phyloP scores from a whole-genome alignment of 2,329 filamentous ascomycete species.

The Fusarium multiceps region DNA sequence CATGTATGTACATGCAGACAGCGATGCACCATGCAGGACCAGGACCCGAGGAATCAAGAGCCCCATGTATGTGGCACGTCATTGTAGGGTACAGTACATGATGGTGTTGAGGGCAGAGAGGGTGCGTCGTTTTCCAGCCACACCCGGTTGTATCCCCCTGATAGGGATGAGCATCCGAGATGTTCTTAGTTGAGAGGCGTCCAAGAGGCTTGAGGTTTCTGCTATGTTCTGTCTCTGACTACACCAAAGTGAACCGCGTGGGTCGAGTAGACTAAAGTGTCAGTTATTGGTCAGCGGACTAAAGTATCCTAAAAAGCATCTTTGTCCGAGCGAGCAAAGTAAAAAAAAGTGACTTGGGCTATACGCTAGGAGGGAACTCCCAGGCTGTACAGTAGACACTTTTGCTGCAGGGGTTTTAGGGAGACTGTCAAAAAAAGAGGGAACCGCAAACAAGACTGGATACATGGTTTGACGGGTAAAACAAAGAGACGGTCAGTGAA shows the following conservation, averaged over 20 bases:
- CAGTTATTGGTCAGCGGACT: slow-evolving; percentile 7
- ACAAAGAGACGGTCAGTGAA: slow-evolving; percentile 19
- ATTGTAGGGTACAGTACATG: slow-evolving; percentile 11
- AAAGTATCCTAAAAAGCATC: slow-evolving; percentile 13
- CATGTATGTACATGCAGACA: slow-evolving; percentile 26
- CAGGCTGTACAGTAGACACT: neutral
- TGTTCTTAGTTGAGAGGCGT: slow-evolving; percentile 31
- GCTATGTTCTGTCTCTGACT: neutral
- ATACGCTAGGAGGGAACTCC: slow-evolving; percentile 15
- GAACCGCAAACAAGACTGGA: neutral
- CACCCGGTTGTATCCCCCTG: slow-evolving; percentile 17
- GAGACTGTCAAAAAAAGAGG: neutral
- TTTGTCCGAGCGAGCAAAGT: slow-evolving; percentile 21
- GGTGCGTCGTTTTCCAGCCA: slow-evolving; percentile 23
- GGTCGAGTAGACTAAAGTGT: slow-evolving; percentile 14
- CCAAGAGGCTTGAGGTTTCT: slow-evolving; percentile 37
- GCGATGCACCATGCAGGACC: slow-evolving; percentile 20
- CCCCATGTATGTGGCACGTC: slow-evolving; percentile 39
- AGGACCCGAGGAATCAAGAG: slow-evolving; percentile 29
- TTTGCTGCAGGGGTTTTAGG: slow-evolving; percentile 26
- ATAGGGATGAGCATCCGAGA: slow-evolving; percentile 31
- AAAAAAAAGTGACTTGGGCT: slow-evolving; percentile 19
- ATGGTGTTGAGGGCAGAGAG: slow-evolving; percentile 13
- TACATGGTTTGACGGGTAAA: neutral
- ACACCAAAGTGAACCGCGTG: slow-evolving; percentile 27